Percentiles rank a stretch among this genome's conserved stretches.
Evolutionary conservation across 2,329 filamentous ascomycete species (phyloP).

Genomic region (Aureobasidium sp.): DNA sequence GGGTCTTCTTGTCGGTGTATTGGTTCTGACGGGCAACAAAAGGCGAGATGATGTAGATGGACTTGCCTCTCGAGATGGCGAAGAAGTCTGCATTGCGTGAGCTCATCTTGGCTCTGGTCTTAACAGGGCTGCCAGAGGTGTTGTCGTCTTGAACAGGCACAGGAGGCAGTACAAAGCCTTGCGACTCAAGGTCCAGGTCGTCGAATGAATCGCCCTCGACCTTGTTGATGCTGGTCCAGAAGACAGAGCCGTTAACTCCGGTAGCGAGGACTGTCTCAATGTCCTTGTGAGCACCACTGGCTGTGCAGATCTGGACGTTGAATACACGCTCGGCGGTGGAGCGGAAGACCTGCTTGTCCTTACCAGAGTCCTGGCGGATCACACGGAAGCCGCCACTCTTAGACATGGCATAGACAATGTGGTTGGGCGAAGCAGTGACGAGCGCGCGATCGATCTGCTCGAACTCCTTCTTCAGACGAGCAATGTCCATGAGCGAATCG

Average conservation of each 20-base stretch:
- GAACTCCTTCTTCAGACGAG: slow-evolving; percentile 91
- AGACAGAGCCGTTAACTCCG: slow-evolving; percentile 90
- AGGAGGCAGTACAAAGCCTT: slow-evolving; percentile 83
- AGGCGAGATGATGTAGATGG: slow-evolving; percentile 77
- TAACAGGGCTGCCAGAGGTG: slow-evolving; percentile 81
- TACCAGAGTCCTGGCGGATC: slow-evolving; percentile 88
- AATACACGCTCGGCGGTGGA: slow-evolving; percentile 90
- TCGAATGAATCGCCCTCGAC: slow-evolving; percentile 68
- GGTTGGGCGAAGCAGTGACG: slow-evolving; percentile 78
- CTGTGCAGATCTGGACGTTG: slow-evolving; percentile 77
- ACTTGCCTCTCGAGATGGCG: slow-evolving; percentile 89
- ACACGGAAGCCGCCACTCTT: slow-evolving; percentile 89
- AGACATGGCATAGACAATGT: slow-evolving; percentile 85
- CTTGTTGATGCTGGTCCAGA: slow-evolving; percentile 79
- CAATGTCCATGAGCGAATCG: slow-evolving; percentile 82
- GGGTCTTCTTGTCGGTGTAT: slow-evolving; percentile 45
- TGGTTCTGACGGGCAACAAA: slow-evolving; percentile 43
- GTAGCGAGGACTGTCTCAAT: slow-evolving; percentile 84
- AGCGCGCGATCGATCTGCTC: slow-evolving; percentile 94
- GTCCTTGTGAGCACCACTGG: slow-evolving; percentile 46
- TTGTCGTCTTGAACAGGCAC: slow-evolving; percentile 81
- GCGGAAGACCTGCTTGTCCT: slow-evolving; percentile 84
- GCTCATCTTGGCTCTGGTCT: slow-evolving; percentile 88
- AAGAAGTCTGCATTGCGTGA: slow-evolving; percentile 88
- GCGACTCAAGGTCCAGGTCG: slow-evolving; percentile 68